phyloP scores from a whole-genome alignment of 2,329 filamentous ascomycete genomes.

The Aspergillus eucalypticola region DNA sequence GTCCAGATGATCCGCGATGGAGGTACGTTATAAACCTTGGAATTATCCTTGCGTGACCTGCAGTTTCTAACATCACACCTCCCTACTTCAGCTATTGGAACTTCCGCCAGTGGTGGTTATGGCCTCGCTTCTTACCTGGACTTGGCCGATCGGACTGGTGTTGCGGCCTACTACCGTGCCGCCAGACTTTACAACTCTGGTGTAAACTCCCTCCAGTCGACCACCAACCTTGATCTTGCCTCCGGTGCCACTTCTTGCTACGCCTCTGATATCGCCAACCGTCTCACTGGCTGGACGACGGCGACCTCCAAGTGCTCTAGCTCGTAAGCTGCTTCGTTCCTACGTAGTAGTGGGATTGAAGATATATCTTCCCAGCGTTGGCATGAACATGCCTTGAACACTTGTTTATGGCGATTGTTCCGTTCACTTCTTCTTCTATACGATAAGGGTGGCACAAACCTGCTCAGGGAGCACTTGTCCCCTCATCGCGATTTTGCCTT shows the following conservation, averaged over 20 bases:
- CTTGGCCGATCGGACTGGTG: conserved; percentile 27
- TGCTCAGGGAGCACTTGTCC: neutral
- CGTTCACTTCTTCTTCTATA: neutral
- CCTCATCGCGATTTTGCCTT: neutral
- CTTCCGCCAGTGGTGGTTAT: conserved; percentile 26
- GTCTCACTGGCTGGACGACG: conserved; percentile 27
- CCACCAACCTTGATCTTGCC: conserved; percentile 32
- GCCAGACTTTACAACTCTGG: conserved; percentile 48
- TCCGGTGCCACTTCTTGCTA: conserved; percentile 31
- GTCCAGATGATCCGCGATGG: conserved; percentile 45
- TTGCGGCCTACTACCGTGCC: conserved; percentile 32
- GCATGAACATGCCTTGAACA: neutral
- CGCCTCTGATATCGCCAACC: conserved; percentile 31
- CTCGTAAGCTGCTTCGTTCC: neutral
- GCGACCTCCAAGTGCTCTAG: conserved; percentile 17
- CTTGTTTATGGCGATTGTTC: too few relatives aligned
- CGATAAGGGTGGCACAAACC: neutral
- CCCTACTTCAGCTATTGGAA: conserved; percentile 29
- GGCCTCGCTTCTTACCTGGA: conserved; percentile 39
- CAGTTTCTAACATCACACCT: neutral
- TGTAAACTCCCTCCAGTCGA: conserved; percentile 24
- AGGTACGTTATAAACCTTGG: neutral
- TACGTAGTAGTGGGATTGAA: neutral
- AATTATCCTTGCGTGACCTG: too few relatives aligned
- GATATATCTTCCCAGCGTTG: neutral